Percentiles rank a stretch among this genome's conserved stretches.
Conservation (phyloP, 1,139 yeast genomes). For the Scheffersomyces titani region DNA sequence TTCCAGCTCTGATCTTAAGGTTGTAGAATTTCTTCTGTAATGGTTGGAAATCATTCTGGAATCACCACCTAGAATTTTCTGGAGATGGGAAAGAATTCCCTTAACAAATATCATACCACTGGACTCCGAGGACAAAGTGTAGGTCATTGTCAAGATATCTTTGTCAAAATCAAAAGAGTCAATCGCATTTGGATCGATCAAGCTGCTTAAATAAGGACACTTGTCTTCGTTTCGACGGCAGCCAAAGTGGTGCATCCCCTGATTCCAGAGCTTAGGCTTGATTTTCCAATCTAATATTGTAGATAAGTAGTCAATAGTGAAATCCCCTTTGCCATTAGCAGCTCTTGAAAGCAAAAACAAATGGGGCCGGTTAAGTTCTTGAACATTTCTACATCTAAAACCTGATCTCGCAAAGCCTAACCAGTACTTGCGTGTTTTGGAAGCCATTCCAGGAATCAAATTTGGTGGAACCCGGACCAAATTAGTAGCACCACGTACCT, state of each 20-base stretch:
- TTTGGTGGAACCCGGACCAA: not conserved
- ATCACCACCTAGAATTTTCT: conserved; percentile 7
- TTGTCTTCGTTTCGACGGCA: too few species aligned
- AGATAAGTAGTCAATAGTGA: not conserved
- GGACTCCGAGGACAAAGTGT: conserved; percentile 4
- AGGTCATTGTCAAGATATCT: not conserved
- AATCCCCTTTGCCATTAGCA: not conserved
- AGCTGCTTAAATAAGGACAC: too few species aligned
- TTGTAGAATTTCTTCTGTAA: not conserved
- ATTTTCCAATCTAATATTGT: not conserved
- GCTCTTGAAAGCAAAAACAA: not conserved
- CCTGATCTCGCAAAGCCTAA: not conserved
- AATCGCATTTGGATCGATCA: too few species aligned
- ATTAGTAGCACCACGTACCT: not conserved
- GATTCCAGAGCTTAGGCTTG: not conserved
- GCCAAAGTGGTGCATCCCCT: too few species aligned
- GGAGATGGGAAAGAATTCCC: conserved; percentile 17
- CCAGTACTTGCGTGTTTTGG: not conserved
- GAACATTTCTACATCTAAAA: not conserved
- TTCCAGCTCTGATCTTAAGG: not conserved
- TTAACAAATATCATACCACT: conserved; percentile 16
- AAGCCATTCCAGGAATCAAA: not conserved
- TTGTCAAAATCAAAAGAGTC: not conserved
- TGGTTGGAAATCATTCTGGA: not conserved
- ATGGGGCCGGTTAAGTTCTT: not conserved